These are phyloP conservation scores for Penicillium canescens DNA, from an alignment of 495 filamentous ascomycete species.

Conservation along the genomic window DNA sequence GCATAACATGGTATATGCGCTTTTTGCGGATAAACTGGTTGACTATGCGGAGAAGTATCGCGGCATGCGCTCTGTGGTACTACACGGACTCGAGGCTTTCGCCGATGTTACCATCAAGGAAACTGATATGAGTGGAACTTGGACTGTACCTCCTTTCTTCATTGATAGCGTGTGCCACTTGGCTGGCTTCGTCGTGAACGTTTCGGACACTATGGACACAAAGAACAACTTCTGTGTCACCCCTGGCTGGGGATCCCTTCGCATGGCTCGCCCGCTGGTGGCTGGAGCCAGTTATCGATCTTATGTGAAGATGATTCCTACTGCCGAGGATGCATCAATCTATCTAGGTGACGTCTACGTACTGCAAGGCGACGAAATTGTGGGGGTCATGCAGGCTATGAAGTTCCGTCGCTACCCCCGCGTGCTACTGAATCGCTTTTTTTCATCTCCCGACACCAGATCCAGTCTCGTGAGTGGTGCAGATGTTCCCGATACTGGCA, in stretches of 20 bases:
- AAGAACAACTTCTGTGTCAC: constrained; percentile 46
- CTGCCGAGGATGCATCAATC: constrained; percentile 25
- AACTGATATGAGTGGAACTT: background rate
- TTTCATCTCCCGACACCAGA: constrained; percentile 13
- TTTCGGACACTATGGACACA: constrained; percentile 46
- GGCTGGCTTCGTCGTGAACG: constrained; percentile 58
- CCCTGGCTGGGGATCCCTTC: constrained; percentile 42
- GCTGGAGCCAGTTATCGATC: constrained; percentile 34
- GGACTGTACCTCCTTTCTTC: constrained; percentile 30
- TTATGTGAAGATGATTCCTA: constrained; percentile 46
- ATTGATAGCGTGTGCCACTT: constrained; percentile 55
- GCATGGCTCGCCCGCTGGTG: constrained; percentile 25
- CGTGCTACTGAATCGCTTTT: constrained; percentile 24
- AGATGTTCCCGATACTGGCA: too few species aligned
- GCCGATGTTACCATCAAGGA: constrained; percentile 35
- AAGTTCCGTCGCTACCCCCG: constrained; percentile 31
- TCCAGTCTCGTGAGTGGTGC: background rate
- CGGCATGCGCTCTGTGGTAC: constrained; percentile 36
- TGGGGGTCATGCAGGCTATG: constrained; percentile 36
- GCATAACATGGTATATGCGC: constrained; percentile 27
- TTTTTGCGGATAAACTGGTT: constrained; percentile 39
- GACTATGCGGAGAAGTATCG: constrained; percentile 40
- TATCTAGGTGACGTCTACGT: constrained; percentile 43
- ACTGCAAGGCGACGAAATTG: constrained; percentile 33
- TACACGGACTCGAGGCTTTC: constrained; percentile 38